Conservation (phyloP, 768 basidiomycete species). For the Podaxis carcinomalis region DNA sequence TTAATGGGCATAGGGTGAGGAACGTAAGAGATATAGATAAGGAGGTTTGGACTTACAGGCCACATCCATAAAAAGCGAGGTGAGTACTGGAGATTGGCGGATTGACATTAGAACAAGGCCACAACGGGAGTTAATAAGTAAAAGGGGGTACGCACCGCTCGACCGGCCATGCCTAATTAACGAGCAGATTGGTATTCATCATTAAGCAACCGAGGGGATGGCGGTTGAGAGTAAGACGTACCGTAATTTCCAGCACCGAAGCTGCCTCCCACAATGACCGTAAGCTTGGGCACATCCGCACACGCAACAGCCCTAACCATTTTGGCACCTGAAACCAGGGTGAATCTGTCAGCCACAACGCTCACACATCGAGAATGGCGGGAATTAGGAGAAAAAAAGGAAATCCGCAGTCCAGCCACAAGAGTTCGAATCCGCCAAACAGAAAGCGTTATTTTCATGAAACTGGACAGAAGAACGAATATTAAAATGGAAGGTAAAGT, state of each 20-base stretch:
- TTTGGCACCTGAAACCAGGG: conserved; percentile 57
- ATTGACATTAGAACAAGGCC: neutral
- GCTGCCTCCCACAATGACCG: conserved; percentile 88
- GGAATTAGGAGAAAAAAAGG: no score
- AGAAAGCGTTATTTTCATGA: no score
- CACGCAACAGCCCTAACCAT: conserved; percentile 96
- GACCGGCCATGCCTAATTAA: conserved; percentile 79
- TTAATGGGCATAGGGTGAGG: neutral
- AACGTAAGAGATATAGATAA: neutral
- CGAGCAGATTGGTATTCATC: neutral
- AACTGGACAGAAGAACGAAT: no score
- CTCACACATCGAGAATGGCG: neutral
- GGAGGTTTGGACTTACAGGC: conserved; percentile 57
- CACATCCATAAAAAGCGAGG: conserved; percentile 98
- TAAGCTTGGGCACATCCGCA: conserved; percentile 91
- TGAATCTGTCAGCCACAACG: neutral
- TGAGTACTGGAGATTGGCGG: conserved; percentile 59
- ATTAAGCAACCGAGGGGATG: neutral
- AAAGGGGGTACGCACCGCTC: conserved; percentile 62
- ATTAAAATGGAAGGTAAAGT: neutral
- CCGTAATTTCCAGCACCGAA: conserved; percentile 97
- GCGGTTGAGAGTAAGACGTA: conserved; percentile 23
- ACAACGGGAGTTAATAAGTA: neutral
- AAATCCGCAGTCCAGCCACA: no score
- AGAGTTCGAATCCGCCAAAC: no score